These are phyloP conservation scores for Aspergillus coremiiformis DNA, from an alignment of 495 filamentous ascomycete genomes.

Conservation along the genomic window DNA sequence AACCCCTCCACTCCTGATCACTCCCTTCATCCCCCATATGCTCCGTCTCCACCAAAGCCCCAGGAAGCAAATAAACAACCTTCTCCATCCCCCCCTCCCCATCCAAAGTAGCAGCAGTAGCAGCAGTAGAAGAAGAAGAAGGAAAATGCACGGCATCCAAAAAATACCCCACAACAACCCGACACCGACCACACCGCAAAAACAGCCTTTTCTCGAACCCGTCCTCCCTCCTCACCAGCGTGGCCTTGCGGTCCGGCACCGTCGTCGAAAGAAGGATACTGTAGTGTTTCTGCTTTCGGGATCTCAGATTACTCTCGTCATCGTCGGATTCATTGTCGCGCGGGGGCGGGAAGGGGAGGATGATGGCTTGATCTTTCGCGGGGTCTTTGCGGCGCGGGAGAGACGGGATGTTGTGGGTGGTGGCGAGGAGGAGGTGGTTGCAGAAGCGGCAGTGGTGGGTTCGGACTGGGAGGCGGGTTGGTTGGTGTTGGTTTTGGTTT, in stretches of 20 bases:
- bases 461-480: slow-evolving; percentile 33
- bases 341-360: slow-evolving; percentile 17
- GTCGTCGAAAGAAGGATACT: slow-evolving; percentile 45
- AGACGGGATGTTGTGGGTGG: slow-evolving; percentile 45
- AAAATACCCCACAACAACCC: slow-evolving; percentile 56
- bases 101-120: slow-evolving; percentile 2
- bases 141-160: slow-evolving; percentile 34
- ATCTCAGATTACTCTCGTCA: background rate
- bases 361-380: slow-evolving; percentile 22
- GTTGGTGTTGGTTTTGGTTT: background rate
- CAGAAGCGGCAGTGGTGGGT: slow-evolving; percentile 72
- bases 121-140: background rate
- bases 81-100: slow-evolving; percentile 26
- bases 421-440: slow-evolving; percentile 61
- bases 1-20: slow-evolving; percentile 30
- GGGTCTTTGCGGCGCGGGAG: slow-evolving; percentile 46
- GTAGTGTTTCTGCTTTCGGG: slow-evolving; percentile 24
- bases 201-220: slow-evolving; percentile 67
- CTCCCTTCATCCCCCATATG: slow-evolving; percentile 23
- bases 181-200: slow-evolving; percentile 56
- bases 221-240: slow-evolving; percentile 54
- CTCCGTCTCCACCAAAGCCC: slow-evolving; percentile 46
- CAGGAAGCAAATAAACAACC: slow-evolving; percentile 56
- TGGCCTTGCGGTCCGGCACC: slow-evolving; percentile 39
- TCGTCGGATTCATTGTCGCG: slow-evolving; percentile 1